These are phyloP conservation scores for Pelagomonas calceolata DNA, from an alignment of 108 stramenopile genomes.

Conservation along the genomic window DNA sequence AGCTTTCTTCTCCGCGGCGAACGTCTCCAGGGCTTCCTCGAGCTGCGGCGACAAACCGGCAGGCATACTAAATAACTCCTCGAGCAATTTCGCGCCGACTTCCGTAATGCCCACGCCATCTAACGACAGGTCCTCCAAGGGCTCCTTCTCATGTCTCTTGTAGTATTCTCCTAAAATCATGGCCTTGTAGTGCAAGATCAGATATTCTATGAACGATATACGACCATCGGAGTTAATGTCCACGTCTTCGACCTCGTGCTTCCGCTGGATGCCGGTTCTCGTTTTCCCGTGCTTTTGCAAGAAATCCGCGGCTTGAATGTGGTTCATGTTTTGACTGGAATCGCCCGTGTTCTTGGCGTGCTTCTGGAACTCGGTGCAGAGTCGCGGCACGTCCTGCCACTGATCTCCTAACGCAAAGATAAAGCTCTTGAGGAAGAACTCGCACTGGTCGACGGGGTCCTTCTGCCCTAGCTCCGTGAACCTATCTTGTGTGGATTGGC, in stretches of 20 bases:
- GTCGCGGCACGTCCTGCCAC: background rate
- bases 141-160: constrained; percentile 5
- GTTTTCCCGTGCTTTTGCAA: constrained; percentile 14
- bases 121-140: constrained; percentile 4
- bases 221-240: constrained; percentile 10
- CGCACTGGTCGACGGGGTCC: background rate
- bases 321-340: background rate
- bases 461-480: background rate
- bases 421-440: constrained; percentile 4
- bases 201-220: constrained; percentile 9
- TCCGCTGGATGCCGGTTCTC: constrained; percentile 10
- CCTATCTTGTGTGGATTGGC: background rate
- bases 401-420: background rate
- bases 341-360: background rate
- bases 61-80: constrained; percentile 16
- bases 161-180: constrained; percentile 16
- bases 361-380: background rate
- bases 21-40: constrained; percentile 12
- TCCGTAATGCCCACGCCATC: constrained; percentile 12
- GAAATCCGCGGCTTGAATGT: constrained; percentile 7
- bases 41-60: constrained; percentile 6
- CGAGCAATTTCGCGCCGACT: constrained; percentile 10
- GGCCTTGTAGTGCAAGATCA: constrained; percentile 18
- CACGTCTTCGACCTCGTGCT: constrained; percentile 13
- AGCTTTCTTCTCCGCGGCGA: constrained; percentile 5